phyloP scores from a whole-genome alignment of 2,329 filamentous ascomycete genomes.

The Mycosphaerella sp. region DNA sequence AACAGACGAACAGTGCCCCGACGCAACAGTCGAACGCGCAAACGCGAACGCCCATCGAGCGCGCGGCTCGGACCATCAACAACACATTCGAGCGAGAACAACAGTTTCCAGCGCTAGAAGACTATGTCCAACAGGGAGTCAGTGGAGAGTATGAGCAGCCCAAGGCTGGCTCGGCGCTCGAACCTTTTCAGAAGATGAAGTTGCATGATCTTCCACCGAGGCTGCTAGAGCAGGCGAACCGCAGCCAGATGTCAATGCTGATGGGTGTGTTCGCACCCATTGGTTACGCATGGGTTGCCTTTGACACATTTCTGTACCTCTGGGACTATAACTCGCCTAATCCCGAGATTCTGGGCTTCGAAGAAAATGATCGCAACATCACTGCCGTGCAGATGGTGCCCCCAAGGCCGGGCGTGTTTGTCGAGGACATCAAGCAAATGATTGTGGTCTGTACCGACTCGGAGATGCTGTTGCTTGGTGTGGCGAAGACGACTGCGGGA shows the following conservation, averaged over 20 bases:
- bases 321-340: conserved; percentile 97
- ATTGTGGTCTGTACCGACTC: conserved; percentile 80
- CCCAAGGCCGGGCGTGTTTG: conserved; percentile 81
- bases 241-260: conserved; percentile 75
- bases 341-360: conserved; percentile 83
- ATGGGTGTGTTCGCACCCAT: conserved; percentile 95
- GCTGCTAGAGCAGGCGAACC: conserved; percentile 89
- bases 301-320: conserved; percentile 91
- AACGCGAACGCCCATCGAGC: conserved; percentile 55
- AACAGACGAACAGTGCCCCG: conserved; percentile 13
- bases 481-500: conserved; percentile 58
- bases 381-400: conserved; percentile 82
- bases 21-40: conserved; percentile 10
- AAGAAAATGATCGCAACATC: conserved; percentile 82
- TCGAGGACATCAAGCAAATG: conserved; percentile 76
- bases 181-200: conserved; percentile 80
- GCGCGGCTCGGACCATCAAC: conserved; percentile 79
- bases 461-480: conserved; percentile 80
- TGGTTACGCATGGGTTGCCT: conserved; percentile 90
- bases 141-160: conserved; percentile 88
- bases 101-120: conserved; percentile 81
- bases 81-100: conserved; percentile 67
- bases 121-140: conserved; percentile 74
- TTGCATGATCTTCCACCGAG: conserved; percentile 86
- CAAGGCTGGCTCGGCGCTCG: conserved; percentile 57